Base-by-base conservation (phyloP, 768 basidiomycete species). In the Cystobasidium ongulense region DNA sequence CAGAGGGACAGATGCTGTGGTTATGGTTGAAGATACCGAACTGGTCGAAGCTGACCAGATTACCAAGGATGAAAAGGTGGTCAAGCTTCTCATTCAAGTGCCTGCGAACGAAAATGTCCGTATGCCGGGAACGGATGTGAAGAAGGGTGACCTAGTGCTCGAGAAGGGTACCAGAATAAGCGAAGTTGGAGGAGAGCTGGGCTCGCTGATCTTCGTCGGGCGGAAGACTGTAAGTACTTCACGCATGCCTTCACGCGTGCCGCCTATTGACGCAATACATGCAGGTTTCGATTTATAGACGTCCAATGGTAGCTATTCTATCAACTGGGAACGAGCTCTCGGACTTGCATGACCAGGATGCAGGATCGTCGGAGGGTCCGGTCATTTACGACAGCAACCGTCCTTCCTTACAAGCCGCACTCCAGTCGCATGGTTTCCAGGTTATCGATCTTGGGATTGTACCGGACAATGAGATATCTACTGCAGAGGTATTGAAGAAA, bases 11-110 rank as follows among this genome's bases (percentile, higher is more conserved):
- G 88, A 93, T 78, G 83, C 90, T 0, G 88, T 92, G 1, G 88
- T 95, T 80, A 94, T 93, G 91, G 92, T 95, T 23, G 92, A 95
- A 81, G 92, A 94, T 79, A 94, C 92, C 0, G 85, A 86, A 72
- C 84, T 95, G 7, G 83, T 87, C 17, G n/a, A 86, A 11, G 74
- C 66, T 8, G 27, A 52, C 39, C 31, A 27, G 83, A 83, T 35
- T 79, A 82, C 23, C 82, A 84, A 74, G 81, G 91, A 93, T 78
- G 91, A 94, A 80, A 82, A 84, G 29, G 85, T 87, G 74, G 87
- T 95, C 0, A 86, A 86, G 77, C 87, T 87, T 0, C 83, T 91
- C 1, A 87, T 82, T 0, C 85, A 87, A 74, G 84, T 90, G 0
- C 84, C 85, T 0, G 73, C 77, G 0, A 86, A 86, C 0, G 91